Evolutionary conservation across 495 filamentous ascomycete species (phyloP).

Genomic region (Halenospora varia): DNA sequence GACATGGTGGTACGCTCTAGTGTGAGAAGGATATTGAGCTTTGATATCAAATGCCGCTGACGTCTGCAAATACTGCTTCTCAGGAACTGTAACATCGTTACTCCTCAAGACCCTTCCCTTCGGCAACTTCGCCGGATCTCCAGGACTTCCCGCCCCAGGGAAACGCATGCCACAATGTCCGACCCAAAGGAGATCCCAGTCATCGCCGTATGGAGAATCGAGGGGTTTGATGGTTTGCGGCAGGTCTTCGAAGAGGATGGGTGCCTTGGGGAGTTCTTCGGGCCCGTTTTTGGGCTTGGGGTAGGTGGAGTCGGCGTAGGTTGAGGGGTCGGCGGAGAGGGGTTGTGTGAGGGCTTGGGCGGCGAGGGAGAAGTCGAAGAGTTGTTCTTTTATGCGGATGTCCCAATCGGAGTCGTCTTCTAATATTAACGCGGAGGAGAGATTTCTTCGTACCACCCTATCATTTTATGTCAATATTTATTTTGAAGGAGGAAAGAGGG

Average conservation of each 20-base stretch:
- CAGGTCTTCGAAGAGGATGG: not conserved
- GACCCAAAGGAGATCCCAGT: conserved; percentile 56
- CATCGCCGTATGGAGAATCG: conserved; percentile 50
- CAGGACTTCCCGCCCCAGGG: conserved; percentile 11
- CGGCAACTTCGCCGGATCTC: conserved; percentile 16
- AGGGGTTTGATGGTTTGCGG: not conserved
- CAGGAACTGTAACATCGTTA: conserved; percentile 28
- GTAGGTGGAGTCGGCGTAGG: conserved; percentile 26
- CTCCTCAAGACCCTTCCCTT: conserved; percentile 23
- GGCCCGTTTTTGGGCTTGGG: not conserved
- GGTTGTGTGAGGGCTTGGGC: conserved; percentile 17
- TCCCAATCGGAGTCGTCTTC: conserved; percentile 49
- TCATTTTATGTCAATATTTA: too few relatives aligned
- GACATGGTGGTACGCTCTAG: conserved; percentile 3
- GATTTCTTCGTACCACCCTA: conserved; percentile 38
- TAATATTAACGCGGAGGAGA: conserved; percentile 39
- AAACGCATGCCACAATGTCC: conserved; percentile 44
- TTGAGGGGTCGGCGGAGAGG: not conserved
- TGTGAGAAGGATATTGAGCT: not conserved
- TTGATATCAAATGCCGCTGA: not conserved
- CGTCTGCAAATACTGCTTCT: conserved; percentile 15
- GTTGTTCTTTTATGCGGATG: conserved; percentile 35
- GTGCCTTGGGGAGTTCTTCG: not conserved
- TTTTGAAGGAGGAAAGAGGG: too few relatives aligned
- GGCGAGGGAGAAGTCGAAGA: conserved; percentile 26